phyloP scores from a whole-genome alignment of 345 rosid species.

The Hibiscus mutabilis region DNA sequence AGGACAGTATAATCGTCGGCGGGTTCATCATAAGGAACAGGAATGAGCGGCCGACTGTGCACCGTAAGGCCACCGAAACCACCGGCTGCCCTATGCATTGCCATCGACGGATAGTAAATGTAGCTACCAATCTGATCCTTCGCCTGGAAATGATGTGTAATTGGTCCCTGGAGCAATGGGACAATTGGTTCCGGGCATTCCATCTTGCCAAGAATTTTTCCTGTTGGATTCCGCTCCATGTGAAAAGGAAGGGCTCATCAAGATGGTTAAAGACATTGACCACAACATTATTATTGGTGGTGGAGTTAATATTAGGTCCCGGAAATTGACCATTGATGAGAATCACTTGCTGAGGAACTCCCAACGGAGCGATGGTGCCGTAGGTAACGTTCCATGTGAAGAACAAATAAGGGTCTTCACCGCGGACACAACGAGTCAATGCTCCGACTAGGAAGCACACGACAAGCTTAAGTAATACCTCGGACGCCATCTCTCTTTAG shows the following conservation, averaged over 20 bases:
- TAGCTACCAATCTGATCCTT: not conserved
- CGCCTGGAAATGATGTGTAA: not conserved
- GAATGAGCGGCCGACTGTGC: not conserved
- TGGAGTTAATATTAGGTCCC: slow-evolving; percentile 33
- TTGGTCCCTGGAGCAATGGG: not conserved
- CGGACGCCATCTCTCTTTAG: not conserved
- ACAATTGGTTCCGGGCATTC: not conserved
- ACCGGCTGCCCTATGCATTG: not conserved
- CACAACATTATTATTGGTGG: not conserved
- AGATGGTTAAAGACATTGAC: not conserved
- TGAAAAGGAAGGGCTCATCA: not conserved
- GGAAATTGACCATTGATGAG: slow-evolving; percentile 76
- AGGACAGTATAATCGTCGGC: not conserved
- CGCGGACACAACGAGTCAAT: slow-evolving; percentile 20
- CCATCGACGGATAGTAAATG: not conserved
- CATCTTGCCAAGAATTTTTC: not conserved
- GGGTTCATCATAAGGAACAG: not conserved
- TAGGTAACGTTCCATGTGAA: slow-evolving; percentile 76
- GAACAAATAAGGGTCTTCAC: slow-evolving; percentile 67
- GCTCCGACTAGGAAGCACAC: not conserved
- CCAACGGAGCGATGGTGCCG: slow-evolving; percentile 66
- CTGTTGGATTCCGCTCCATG: not conserved
- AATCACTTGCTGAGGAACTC: slow-evolving; percentile 67
- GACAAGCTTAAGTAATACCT: not conserved
- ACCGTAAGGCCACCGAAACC: not conserved